Evolutionary conservation across 1,284 basidiomycete genomes (phyloP), one percentile per base, ranked within the genome.

Genomic region (Microbotryum scabiosae): DNA sequence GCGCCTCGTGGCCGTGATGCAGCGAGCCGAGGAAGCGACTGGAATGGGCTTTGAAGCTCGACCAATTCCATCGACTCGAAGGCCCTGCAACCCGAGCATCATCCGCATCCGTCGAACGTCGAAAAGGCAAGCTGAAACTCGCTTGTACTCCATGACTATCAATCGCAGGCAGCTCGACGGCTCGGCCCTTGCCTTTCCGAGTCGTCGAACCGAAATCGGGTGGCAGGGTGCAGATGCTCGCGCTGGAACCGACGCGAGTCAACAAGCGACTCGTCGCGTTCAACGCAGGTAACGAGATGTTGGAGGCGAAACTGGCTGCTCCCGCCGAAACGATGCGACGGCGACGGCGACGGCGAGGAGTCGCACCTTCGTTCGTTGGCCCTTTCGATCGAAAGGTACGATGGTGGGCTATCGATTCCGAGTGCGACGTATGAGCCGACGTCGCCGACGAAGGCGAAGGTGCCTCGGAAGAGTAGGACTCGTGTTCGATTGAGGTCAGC

Each of bases 211-310:
- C 32, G 14, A 68, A 62, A 36, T 66, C 60, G 18, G 67, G 60
- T 8, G 67, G 67, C 0, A 63, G 54, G 5, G 64, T 68, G 25
- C 55, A 62, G 10, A 68, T 36, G 54, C 64, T 64, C 36, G 62
- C 57, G 12, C 46, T 53, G 14, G 41, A 53, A n/a, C 55, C 25
- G n/a, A 59, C 59, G n/a, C 64, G 55, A 4, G 47, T 18, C 18
- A 66, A 48, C 7, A 60, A 50, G 12, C 21, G 32, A n/a, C 23
- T 50, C 9, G 30, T n/a, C 51, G 20, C 51, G 9, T 26, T 23
- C 26, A 25, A 41, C 5, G 36, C 36, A 10, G 36, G 36, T 18
- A 67, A 25, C 18, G 59, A 51, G 56, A 53, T 32, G 59, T 51
- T n/a, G 14, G 51, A 52, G 57, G 59, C 36, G 36, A 41, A 41